Percentiles rank a stretch among this genome's conserved stretches.
These are phyloP conservation scores for Globisporangium sylvaticum DNA, from an alignment of 352 stramenopile genomes.

Conservation along the genomic window DNA sequence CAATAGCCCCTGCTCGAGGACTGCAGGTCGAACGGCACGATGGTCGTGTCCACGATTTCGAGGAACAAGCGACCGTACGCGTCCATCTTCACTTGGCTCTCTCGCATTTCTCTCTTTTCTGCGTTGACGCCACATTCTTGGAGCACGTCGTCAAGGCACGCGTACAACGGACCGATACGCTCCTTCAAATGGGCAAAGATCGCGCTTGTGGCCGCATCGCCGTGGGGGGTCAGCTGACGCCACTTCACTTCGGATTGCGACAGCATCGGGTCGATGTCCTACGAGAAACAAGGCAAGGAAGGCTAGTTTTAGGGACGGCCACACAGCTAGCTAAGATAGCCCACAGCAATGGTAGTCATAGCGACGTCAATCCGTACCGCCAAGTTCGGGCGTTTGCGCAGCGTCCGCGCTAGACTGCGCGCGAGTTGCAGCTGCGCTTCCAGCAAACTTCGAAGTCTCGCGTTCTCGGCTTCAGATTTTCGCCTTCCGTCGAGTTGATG, in stretches of 20 bases:
- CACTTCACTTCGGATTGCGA: background rate
- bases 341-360: too few species aligned
- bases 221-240: background rate
- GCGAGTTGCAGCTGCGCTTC: constrained; percentile 1
- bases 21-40: background rate
- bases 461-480: constrained; percentile 1
- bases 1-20: constrained; percentile 1
- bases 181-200: background rate
- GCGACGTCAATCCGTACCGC: background rate
- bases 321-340: too few species aligned
- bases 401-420: background rate
- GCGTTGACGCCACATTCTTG: background rate
- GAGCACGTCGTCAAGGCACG: background rate
- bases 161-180: background rate
- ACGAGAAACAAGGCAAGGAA: background rate
- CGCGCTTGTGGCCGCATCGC: background rate
- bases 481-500: background rate
- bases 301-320: background rate
- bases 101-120: background rate
- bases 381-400: too few species aligned
- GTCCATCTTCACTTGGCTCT: background rate
- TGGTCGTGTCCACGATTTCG: background rate
- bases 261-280: background rate
- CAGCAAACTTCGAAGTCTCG: background rate
- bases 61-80: background rate